A percentile compares a stretch with the other conserved stretches of the same genome.
phyloP scores from a whole-genome alignment of 75 land plant species.

The Picea glauca region DNA sequence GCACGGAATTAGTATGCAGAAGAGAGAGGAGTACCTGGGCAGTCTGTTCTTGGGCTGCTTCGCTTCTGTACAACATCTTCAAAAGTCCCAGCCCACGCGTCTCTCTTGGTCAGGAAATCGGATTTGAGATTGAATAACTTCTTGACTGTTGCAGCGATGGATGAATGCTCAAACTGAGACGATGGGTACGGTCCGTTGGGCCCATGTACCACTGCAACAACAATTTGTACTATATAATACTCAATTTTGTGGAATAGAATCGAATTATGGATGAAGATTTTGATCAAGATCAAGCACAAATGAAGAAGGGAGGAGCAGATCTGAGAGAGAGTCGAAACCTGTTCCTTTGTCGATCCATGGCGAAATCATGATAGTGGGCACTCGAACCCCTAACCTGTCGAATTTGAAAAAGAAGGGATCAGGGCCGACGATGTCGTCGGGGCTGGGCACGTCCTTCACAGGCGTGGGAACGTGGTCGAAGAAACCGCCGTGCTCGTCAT shows the following conservation, averaged over 20 bases:
- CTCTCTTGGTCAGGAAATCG: conserved; percentile 70
- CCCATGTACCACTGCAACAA: conserved; percentile 55
- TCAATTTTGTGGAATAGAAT: background rate
- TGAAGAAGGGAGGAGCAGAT: background rate
- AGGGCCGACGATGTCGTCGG: conserved; percentile 53
- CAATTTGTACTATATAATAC: background rate
- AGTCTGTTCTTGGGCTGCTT: conserved; percentile 72
- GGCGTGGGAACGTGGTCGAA: conserved; percentile 84
- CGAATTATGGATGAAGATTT: background rate
- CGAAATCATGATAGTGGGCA: conserved; percentile 61
- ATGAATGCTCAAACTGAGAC: conserved; percentile 90
- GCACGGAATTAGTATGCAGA: background rate
- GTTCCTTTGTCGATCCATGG: conserved; percentile 78
- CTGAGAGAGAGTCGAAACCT: background rate
- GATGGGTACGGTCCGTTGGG: conserved; percentile 62
- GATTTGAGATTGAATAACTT: conserved; percentile 79
- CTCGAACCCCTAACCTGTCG: conserved; percentile 72
- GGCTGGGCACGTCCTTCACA: conserved; percentile 52
- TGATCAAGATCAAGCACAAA: background rate
- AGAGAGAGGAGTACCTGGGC: conserved; percentile 44
- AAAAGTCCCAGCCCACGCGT: conserved; percentile 94
- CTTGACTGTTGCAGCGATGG: conserved; percentile 84
- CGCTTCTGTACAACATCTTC: conserved; percentile 52
- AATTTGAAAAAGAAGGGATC: conserved; percentile 49
- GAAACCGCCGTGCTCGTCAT: conserved; percentile 85